phyloP scores from a whole-genome alignment of 208 protist species.

The Plasmodiophora brassicae region DNA sequence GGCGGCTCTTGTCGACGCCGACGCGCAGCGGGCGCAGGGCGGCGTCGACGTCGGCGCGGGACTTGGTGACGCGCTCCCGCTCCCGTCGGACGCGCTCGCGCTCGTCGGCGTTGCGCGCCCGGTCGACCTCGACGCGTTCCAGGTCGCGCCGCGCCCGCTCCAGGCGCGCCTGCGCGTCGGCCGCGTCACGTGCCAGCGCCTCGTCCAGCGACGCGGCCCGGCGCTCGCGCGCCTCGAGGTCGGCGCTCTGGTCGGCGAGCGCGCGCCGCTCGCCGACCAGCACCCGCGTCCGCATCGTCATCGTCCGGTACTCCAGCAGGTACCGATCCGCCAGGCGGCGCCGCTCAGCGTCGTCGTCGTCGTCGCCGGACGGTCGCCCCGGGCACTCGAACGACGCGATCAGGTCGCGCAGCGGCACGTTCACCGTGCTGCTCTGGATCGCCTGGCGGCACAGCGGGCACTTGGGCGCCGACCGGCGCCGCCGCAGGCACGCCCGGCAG shows the following conservation, averaged over 20 bases:
- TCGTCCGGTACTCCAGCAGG: neutral
- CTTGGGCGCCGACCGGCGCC: neutral
- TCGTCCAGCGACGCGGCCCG: neutral
- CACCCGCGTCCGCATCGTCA: neutral
- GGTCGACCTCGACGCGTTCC: neutral
- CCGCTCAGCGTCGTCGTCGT: neutral
- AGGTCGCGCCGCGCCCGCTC: neutral
- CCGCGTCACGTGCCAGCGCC: neutral
- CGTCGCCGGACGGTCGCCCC: neutral
- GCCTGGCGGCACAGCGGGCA: slow-evolving; percentile 47
- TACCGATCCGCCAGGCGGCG: neutral
- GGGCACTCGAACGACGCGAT: neutral
- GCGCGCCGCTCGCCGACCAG: neutral
- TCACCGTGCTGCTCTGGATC: slow-evolving; percentile 36
- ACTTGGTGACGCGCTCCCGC: neutral
- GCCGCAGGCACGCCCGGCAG: slow-evolving; percentile 35
- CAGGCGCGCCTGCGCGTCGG: neutral
- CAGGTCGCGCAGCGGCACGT: slow-evolving; percentile 42
- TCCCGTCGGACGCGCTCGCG: neutral
- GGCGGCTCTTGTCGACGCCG: neutral
- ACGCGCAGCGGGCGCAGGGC: neutral
- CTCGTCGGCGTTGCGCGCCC: neutral
- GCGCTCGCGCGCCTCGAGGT: neutral
- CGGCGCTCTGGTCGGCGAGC: neutral
- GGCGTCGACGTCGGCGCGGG: neutral